Percentiles rank a stretch among this genome's conserved stretches.
Conservation (phyloP, 78 protist species). For the Diacronema lutheri region DNA sequence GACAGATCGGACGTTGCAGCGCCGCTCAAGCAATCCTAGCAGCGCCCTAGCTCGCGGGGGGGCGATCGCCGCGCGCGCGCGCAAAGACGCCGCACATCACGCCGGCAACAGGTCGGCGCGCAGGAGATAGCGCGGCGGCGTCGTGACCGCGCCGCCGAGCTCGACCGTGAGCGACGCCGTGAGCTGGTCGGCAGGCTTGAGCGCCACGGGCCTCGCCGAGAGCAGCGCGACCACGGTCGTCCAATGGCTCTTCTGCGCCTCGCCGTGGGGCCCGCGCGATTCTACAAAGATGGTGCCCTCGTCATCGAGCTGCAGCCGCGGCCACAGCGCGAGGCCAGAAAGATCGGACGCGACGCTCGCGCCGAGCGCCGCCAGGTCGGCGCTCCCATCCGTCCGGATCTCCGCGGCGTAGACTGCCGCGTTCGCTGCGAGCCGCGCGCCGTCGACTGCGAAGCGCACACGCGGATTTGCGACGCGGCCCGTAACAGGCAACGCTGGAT, state of each 20-base stretch:
- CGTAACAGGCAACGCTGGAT: neutral
- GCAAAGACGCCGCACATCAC: too few relatives aligned
- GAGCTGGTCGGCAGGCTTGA: neutral
- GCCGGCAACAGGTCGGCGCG: too few relatives aligned
- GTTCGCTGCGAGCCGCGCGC: neutral
- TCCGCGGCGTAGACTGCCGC: neutral
- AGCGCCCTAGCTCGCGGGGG: too few relatives aligned
- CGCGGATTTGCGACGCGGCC: neutral
- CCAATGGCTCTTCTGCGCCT: neutral
- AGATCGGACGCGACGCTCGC: neutral
- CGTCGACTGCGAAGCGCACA: neutral
- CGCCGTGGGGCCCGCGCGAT: slow-evolving; percentile 7
- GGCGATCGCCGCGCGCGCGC: too few relatives aligned
- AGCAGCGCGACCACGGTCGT: neutral
- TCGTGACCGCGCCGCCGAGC: neutral
- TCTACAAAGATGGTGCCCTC: neutral
- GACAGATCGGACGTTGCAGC: too few relatives aligned
- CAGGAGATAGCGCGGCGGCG: too few relatives aligned
- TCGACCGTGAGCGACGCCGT: neutral
- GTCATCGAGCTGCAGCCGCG: neutral
- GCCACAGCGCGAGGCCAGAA: neutral
- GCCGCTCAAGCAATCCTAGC: too few relatives aligned
- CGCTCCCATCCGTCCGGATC: neutral
- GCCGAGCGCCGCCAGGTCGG: neutral
- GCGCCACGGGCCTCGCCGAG: neutral